Conservation (phyloP, 1,139 yeast genomes). For the Arxiozyma slooffiae region DNA sequence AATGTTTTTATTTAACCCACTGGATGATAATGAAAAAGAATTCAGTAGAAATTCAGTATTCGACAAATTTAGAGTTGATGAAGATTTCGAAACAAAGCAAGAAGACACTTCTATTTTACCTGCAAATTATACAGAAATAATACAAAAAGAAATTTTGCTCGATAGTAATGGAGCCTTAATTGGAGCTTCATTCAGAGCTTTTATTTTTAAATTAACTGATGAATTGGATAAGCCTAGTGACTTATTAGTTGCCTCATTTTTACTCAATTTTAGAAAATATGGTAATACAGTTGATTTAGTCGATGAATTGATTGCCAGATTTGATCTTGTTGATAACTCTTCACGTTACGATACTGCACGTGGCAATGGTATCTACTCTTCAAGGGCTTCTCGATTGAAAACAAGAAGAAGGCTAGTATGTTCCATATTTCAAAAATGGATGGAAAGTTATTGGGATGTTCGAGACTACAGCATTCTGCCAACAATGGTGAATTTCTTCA, state of each 20-base stretch:
- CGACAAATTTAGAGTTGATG: conserved; percentile 29
- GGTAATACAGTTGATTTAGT: conserved; percentile 60
- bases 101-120: neutral
- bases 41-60: conserved; percentile 37
- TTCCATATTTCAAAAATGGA: conserved; percentile 67
- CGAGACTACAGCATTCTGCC: conserved; percentile 55
- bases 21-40: conserved; percentile 26
- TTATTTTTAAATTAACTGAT: conserved; percentile 62
- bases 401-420: conserved; percentile 60
- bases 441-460: conserved; percentile 79
- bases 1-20: conserved; percentile 6
- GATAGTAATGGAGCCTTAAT: conserved; percentile 47
- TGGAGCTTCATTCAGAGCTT: conserved; percentile 73
- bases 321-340: conserved; percentile 41
- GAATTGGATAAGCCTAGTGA: conserved; percentile 56
- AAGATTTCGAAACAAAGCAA: conserved; percentile 6
- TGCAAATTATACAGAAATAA: conserved; percentile 22
- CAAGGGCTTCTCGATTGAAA: conserved; percentile 44
- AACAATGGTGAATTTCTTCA: conserved; percentile 64
- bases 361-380: conserved; percentile 35
- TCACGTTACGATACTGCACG: conserved; percentile 28
- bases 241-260: conserved; percentile 64
- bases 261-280: conserved; percentile 70
- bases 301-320: conserved; percentile 59
- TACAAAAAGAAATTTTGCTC: conserved; percentile 37